Evolutionary conservation across 2,329 filamentous ascomycete species (phyloP).

Genomic region (Thielaviopsis cerberus): DNA sequence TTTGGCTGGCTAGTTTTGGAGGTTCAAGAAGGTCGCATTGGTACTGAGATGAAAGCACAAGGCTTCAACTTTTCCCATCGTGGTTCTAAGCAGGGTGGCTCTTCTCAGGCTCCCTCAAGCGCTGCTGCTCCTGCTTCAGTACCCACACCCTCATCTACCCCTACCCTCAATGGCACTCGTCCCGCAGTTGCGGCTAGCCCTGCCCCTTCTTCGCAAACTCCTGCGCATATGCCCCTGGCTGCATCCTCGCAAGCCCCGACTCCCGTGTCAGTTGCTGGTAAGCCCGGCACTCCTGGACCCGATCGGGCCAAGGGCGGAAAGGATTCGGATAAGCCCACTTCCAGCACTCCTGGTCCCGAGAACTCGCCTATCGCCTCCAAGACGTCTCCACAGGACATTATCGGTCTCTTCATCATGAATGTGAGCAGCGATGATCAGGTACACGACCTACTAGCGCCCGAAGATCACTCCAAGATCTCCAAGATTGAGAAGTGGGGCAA

Average conservation of each 20-base stretch:
- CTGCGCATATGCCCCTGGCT: slow-evolving; percentile 13
- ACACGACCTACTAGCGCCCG: slow-evolving; percentile 61
- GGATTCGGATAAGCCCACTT: slow-evolving; percentile 37
- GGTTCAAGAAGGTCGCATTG: slow-evolving; percentile 86
- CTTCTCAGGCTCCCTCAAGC: slow-evolving; percentile 13
- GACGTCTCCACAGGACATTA: slow-evolving; percentile 43
- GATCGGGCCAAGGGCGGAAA: slow-evolving; percentile 27
- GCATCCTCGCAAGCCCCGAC: slow-evolving; percentile 24
- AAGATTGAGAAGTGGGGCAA: slow-evolving; percentile 63
- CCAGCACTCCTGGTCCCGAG: slow-evolving; percentile 28
- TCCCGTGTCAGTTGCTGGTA: slow-evolving; percentile 20
- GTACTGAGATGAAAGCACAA: slow-evolving; percentile 95
- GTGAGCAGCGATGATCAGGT: slow-evolving; percentile 69
- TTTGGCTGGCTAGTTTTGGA: slow-evolving; percentile 93
- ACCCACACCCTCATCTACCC: neutral
- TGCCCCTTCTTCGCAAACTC: slow-evolving; percentile 20
- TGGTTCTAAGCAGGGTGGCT: slow-evolving; percentile 55
- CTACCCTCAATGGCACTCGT: slow-evolving; percentile 13
- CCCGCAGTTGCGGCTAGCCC: slow-evolving; percentile 17
- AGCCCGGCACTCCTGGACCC: slow-evolving; percentile 31
- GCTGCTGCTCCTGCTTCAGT: slow-evolving; percentile 11
- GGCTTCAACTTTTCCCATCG: slow-evolving; percentile 98
- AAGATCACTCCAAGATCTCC: slow-evolving; percentile 64
- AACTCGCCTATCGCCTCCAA: slow-evolving; percentile 38
- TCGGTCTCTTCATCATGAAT: slow-evolving; percentile 80